Evolutionary conservation across 2,329 filamentous ascomycete species (phyloP).

Genomic region (Westerdykella ornata): DNA sequence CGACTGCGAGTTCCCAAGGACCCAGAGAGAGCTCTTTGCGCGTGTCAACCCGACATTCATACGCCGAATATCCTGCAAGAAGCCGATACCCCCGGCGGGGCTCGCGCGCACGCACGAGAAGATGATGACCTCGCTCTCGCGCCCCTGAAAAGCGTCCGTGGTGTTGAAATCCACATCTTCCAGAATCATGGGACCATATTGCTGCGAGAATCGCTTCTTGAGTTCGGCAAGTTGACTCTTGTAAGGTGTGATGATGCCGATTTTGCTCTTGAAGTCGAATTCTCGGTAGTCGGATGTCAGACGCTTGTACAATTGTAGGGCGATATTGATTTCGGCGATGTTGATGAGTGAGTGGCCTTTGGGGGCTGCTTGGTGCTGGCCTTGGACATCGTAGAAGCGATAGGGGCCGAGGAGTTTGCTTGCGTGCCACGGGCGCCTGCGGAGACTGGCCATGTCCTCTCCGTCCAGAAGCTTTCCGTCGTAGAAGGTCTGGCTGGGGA

Average conservation of each 20-base stretch:
- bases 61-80: conserved; percentile 94
- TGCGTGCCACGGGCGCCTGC: conserved; percentile 77
- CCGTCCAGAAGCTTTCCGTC: conserved; percentile 82
- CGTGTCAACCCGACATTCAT: conserved; percentile 99
- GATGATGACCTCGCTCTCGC: conserved; percentile 96
- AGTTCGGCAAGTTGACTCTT: conserved; percentile 85
- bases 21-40: conserved; percentile 94
- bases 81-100: conserved; percentile 90
- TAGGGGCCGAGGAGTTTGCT: conserved; percentile 81
- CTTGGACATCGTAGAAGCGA: conserved; percentile 93
- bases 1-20: conserved; percentile 84
- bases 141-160: conserved; percentile 93
- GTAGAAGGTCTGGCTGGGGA: conserved; percentile 89
- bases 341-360: conserved; percentile 89
- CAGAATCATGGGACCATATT: conserved; percentile 68
- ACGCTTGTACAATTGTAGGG: conserved; percentile 75
- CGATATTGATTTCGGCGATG: conserved; percentile 75
- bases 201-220: conserved; percentile 63
- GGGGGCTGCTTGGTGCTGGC: conserved; percentile 72
- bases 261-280: conserved; percentile 69
- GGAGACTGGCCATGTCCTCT: conserved; percentile 68
- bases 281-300: conserved; percentile 64
- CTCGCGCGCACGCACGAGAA: conserved; percentile 97
- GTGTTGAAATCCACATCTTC: conserved; percentile 94
- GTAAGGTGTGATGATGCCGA: conserved; percentile 97